These are phyloP conservation scores for Cladophialophora exuberans DNA, from an alignment of 2,329 filamentous ascomycete genomes.

Conservation along the genomic window DNA sequence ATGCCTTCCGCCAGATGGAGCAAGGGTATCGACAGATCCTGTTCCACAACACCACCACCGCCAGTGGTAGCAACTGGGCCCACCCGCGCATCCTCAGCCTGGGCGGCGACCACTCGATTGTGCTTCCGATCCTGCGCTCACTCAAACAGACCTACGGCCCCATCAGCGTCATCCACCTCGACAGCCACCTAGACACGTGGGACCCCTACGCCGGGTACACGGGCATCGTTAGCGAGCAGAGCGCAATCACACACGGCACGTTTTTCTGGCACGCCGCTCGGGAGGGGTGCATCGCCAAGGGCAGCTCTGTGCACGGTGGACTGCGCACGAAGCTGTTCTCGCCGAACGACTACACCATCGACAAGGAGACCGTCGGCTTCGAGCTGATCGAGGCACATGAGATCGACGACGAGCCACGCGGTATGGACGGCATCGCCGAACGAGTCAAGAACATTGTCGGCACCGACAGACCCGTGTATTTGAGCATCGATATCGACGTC, in stretches of 20 bases:
- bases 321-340: slow-evolving; percentile 82
- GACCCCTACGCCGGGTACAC: slow-evolving; percentile 79
- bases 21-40: slow-evolving; percentile 79
- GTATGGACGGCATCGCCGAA: slow-evolving; percentile 74
- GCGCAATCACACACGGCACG: slow-evolving; percentile 82
- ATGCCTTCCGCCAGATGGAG: slow-evolving; percentile 81
- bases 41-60: slow-evolving; percentile 69
- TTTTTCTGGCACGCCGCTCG: slow-evolving; percentile 84
- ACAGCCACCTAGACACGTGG: slow-evolving; percentile 67
- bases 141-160: slow-evolving; percentile 69
- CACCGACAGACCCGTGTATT: slow-evolving; percentile 47
- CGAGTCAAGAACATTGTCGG: slow-evolving; percentile 75
- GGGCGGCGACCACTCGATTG: slow-evolving; percentile 50
- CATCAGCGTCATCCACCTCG: slow-evolving; percentile 66
- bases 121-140: slow-evolving; percentile 56
- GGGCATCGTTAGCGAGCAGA: slow-evolving; percentile 74
- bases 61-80: slow-evolving; percentile 66
- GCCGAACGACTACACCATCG: slow-evolving; percentile 78
- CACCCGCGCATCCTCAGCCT: slow-evolving; percentile 80
- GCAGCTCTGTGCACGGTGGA: slow-evolving; percentile 84
- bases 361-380: slow-evolving; percentile 78
- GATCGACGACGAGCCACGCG: slow-evolving; percentile 67
- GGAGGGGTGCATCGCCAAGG: slow-evolving; percentile 77
- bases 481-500: slow-evolving; percentile 41
- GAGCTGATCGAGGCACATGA: slow-evolving; percentile 77